phyloP scores from a whole-genome alignment of 257 asterid genomes.

The Solanum corneliomulleri region DNA sequence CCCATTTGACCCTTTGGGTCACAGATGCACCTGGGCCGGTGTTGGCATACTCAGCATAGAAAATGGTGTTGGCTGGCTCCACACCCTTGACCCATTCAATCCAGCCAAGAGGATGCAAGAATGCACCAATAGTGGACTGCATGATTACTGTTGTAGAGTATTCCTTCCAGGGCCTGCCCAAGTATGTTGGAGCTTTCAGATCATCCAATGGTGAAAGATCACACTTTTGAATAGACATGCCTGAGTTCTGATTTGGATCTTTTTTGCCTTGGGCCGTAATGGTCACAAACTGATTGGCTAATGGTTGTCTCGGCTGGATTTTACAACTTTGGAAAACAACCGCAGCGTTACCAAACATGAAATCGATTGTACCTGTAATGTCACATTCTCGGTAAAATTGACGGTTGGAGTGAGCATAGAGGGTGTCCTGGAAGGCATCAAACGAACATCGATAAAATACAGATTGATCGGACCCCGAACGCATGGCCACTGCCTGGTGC shows the following conservation, averaged over 20 bases:
- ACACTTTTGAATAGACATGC: constrained; percentile 54
- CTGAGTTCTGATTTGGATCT: constrained; percentile 51
- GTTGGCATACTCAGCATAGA: constrained; percentile 58
- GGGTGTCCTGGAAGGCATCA: constrained; percentile 67
- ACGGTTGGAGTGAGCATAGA: constrained; percentile 67
- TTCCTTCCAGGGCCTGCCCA: constrained; percentile 75
- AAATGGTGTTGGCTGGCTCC: constrained; percentile 41
- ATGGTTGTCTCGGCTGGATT: constrained; percentile 59
- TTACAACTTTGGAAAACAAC: constrained; percentile 62
- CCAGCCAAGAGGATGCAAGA: constrained; percentile 62
- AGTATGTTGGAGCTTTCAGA: constrained; percentile 25
- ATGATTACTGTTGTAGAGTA: constrained; percentile 48
- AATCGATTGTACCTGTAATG: constrained; percentile 66
- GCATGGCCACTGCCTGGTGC: constrained; percentile 75
- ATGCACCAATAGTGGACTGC: constrained; percentile 34
- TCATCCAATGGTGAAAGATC: constrained; percentile 22
- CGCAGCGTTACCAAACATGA: constrained; percentile 69
- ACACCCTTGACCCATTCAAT: constrained; percentile 29
- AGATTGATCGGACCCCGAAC: constrained; percentile 53
- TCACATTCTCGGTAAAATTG: constrained; percentile 71
- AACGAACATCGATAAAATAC: constrained; percentile 44
- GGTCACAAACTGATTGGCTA: constrained; percentile 54
- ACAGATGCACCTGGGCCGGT: constrained; percentile 53
- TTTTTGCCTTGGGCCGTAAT: constrained; percentile 77
- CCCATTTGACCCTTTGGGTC: constrained; percentile 44